Conservation (phyloP, 257 asterid species). For the Przewalskia tangutica region DNA sequence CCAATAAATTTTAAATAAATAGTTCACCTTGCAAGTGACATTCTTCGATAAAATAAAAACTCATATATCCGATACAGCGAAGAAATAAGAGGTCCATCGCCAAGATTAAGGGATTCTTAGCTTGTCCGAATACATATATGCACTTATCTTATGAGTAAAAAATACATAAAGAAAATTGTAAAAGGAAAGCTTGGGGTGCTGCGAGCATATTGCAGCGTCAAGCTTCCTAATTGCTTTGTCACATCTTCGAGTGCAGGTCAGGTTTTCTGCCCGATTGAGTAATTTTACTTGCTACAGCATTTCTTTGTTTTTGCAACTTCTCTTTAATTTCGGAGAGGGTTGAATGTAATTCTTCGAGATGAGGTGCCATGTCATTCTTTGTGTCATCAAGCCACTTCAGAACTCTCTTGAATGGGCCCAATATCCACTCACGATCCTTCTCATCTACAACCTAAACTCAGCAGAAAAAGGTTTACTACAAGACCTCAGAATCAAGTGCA, state of each 20-base stretch:
- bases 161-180: not conserved
- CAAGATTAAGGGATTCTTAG: not conserved
- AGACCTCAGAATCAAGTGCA: not conserved
- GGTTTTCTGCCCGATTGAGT: not conserved
- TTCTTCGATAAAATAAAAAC: not conserved
- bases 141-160: not conserved
- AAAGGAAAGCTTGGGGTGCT: not conserved
- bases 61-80: not conserved
- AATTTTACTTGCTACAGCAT: conserved; percentile 4
- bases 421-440: conserved; percentile 41
- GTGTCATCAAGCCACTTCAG: conserved; percentile 52
- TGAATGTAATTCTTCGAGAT: conserved; percentile 56
- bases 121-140: not conserved
- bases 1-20: too few species aligned
- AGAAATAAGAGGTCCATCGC: not conserved
- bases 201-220: not conserved
- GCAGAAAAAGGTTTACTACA: not conserved
- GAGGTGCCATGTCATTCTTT: conserved; percentile 46
- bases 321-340: conserved; percentile 30
- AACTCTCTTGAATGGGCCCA: conserved; percentile 46
- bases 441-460: conserved; percentile 35
- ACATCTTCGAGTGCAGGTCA: conserved; percentile 26
- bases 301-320: conserved; percentile 22
- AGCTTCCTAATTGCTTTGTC: not conserved
- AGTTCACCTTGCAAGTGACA: not conserved